Evolutionary conservation across 2,329 filamentous ascomycete genomes (phyloP), one percentile per base, ranked within the genome.

Genomic region (Westerdykella ornata): DNA sequence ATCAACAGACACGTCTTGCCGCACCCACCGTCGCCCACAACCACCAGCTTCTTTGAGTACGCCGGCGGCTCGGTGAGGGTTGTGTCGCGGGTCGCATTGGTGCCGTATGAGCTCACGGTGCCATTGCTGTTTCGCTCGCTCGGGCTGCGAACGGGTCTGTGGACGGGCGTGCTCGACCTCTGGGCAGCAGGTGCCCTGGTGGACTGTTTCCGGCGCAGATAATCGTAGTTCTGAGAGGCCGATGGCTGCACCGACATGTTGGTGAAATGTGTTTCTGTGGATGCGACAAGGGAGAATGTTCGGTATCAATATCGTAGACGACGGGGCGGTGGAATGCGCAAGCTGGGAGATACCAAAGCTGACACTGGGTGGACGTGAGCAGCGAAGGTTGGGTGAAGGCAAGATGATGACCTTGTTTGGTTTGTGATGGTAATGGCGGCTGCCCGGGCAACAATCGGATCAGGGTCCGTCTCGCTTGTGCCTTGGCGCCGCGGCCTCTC

Each of bases 21-120:
- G 69, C 92, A 98, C 48, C 92, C 92, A 57, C 92, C 92, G 68
- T 98, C 92, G 48, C 92, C 92, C 35, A 98, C 92, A 38, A 98
- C 92, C 34, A 98, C 92, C 64, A 98, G 92, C 77, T 98, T 98
- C 76, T 98, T 98, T 54, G 90, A 97, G 71, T 92, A 96, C 43
- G 87, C 80, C 3, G 90, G 89, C 17, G 85, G 87, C 63, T 94
- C 88, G 37, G 90, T 96, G 68, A 90, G 79, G 66, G 87, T 82
- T 39, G 90, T 96, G 67, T 89, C 82, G 60, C 82, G 77, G 56
- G 81, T 84, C 46, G 82, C 83, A 48, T 78, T 76, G 69, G 85
- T 90, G 70, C 82, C 82, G 65, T 81, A 82, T 52, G 88, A 94
- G 76, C 85, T 90, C 66, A 88, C 84, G 49, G 87, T 94, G 63